phyloP scores from a whole-genome alignment of 306 rosid species.

The Trifolium pratense region DNA sequence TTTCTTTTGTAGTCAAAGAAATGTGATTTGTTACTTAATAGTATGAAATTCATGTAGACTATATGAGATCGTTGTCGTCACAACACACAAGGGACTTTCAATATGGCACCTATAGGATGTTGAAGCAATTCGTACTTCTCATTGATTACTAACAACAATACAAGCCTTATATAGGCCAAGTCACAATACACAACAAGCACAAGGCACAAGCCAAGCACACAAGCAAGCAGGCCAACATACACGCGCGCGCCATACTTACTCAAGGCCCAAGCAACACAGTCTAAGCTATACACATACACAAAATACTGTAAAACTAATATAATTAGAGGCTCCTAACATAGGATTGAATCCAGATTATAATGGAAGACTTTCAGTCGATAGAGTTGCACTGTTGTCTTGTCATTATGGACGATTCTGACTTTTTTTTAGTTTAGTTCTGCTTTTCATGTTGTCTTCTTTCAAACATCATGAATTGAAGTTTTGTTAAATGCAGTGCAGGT shows the following conservation, averaged over 20 bases:
- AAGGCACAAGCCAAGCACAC: too few relatives aligned
- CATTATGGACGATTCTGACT: slow-evolving; percentile 57
- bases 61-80: slow-evolving; percentile 75
- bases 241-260: too few relatives aligned
- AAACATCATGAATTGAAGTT: slow-evolving; percentile 25
- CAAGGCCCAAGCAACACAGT: too few relatives aligned
- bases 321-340: too few relatives aligned
- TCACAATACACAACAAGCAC: too few relatives aligned
- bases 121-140: too few relatives aligned
- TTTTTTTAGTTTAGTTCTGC: slow-evolving; percentile 4
- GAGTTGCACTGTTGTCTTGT: slow-evolving; percentile 69
- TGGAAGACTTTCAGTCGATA: slow-evolving; percentile 78
- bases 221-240: too few relatives aligned
- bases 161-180: too few relatives aligned
- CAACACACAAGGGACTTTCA: slow-evolving; percentile 72
- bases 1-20: slow-evolving; percentile 33
- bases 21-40: slow-evolving; percentile 22
- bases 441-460: slow-evolving; percentile 23
- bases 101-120: slow-evolving; percentile 94
- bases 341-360: slow-evolving; percentile 71
- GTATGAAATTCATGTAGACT: too few relatives aligned
- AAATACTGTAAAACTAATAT: too few relatives aligned
- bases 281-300: too few relatives aligned
- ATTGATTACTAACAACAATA: too few relatives aligned
- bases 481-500: slow-evolving; percentile 56